A percentile compares a stretch with the other conserved stretches of the same genome.
Conservation (phyloP, 768 basidiomycete genomes). For the Sporobolomyces roseus region DNA sequence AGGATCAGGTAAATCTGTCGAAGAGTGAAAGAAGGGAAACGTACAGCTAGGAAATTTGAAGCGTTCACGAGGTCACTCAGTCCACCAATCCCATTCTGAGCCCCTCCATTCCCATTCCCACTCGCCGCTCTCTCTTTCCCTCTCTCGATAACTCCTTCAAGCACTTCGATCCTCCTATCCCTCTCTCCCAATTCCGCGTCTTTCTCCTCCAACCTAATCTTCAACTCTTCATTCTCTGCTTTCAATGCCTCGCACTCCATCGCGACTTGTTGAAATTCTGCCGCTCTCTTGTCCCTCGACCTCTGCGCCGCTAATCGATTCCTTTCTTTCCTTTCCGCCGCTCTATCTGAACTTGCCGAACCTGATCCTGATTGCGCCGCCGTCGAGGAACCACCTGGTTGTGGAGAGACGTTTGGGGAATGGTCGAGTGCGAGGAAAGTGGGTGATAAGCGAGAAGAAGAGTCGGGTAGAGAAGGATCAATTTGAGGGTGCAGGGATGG, state of each 20-base stretch:
- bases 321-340: conserved; percentile 25
- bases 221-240: conserved; percentile 6
- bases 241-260: not conserved
- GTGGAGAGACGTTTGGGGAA: not conserved
- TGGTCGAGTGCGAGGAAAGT: no score
- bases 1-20: no score
- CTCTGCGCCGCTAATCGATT: conserved; percentile 31
- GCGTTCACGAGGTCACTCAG: conserved; percentile 6
- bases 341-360: not conserved
- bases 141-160: not conserved
- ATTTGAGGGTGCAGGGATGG: not conserved
- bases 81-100: not conserved
- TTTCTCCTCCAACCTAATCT: conserved; percentile 4
- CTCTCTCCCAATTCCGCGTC: not conserved
- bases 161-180: not conserved
- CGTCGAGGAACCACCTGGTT: not conserved
- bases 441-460: not conserved
- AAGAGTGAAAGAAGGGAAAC: no score
- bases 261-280: not conserved
- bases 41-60: conserved; percentile 7
- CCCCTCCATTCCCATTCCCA: not conserved
- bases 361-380: not conserved
- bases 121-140: not conserved
- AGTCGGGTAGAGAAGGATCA: not conserved
- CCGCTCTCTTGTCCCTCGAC: conserved; percentile 18